Conservation (phyloP, 2,329 filamentous ascomycete species). For the Didymella arachidicola region DNA sequence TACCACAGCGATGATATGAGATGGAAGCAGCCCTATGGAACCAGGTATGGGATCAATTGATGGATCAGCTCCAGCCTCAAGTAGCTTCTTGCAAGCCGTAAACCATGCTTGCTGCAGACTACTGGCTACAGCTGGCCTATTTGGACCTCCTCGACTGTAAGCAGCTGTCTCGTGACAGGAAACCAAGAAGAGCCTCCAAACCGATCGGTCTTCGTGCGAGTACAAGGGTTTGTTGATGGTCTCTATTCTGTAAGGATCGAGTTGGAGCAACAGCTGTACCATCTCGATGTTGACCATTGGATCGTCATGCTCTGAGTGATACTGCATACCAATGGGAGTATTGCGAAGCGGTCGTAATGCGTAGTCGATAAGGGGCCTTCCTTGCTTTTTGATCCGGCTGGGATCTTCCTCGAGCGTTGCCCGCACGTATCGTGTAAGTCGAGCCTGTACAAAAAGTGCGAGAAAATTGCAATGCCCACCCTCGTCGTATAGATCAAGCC, state of each 20-base stretch:
- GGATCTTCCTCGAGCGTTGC: background rate
- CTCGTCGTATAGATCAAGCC: background rate
- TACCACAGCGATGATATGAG: background rate
- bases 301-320: slow-evolving; percentile 18
- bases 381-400: background rate
- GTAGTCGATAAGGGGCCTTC: slow-evolving; percentile 25
- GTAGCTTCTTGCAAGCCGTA: background rate
- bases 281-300: slow-evolving; percentile 21
- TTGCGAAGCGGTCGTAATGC: slow-evolving; percentile 16
- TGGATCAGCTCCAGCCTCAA: background rate
- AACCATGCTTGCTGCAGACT: background rate
- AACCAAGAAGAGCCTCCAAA: background rate
- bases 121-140: background rate
- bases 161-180: background rate
- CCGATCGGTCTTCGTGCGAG: background rate
- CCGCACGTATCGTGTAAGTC: background rate
- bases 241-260: background rate
- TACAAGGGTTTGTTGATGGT: background rate
- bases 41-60: background rate
- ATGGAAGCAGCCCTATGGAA: background rate
- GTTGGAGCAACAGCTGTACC: background rate
- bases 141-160: background rate
- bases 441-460: background rate
- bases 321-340: slow-evolving; percentile 13
- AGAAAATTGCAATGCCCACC: background rate